Conservation (phyloP, 2,329 filamentous ascomycete genomes). For the Zymoseptoria ardabiliae region DNA sequence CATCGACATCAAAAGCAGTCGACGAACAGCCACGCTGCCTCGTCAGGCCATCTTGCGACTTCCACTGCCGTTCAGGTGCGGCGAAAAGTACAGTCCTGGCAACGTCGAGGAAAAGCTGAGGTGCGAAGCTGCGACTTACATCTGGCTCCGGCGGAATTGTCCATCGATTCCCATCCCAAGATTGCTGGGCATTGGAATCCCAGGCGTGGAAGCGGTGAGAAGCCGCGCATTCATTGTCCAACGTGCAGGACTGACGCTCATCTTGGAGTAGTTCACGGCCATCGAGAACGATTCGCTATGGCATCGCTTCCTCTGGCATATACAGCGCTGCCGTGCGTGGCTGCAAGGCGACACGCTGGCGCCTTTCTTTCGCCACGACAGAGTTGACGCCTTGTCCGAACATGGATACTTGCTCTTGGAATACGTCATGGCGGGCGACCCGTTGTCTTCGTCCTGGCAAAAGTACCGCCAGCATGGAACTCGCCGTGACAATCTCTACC, state of each 20-base stretch:
- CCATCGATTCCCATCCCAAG: slow-evolving; percentile 32
- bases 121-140: slow-evolving; percentile 35
- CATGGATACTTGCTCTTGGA: slow-evolving; percentile 7
- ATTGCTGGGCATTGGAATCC: slow-evolving; percentile 31
- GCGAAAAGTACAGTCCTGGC: slow-evolving; percentile 33
- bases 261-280: slow-evolving; percentile 5
- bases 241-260: neutral
- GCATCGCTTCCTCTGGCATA: slow-evolving; percentile 6
- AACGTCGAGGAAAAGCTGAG: slow-evolving; percentile 40
- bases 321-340: slow-evolving; percentile 3
- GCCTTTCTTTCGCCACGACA: slow-evolving; percentile 5
- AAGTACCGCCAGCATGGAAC: slow-evolving; percentile 2
- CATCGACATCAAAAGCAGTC: neutral
- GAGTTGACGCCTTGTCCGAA: slow-evolving; percentile 1
- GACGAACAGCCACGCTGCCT: neutral
- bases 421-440: slow-evolving; percentile 6
- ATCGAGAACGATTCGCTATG: slow-evolving; percentile 7
- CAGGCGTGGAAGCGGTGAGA: slow-evolving; percentile 6
- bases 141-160: slow-evolving; percentile 35
- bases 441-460: slow-evolving; percentile 8
- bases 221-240: neutral
- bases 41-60: slow-evolving; percentile 7
- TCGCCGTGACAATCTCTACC: slow-evolving; percentile 8
- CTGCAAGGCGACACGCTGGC: slow-evolving; percentile 3
- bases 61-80: slow-evolving; percentile 23